Base-by-base conservation (phyloP, 495 filamentous ascomycete genomes). In the Opeltia flavorubescens region DNA sequence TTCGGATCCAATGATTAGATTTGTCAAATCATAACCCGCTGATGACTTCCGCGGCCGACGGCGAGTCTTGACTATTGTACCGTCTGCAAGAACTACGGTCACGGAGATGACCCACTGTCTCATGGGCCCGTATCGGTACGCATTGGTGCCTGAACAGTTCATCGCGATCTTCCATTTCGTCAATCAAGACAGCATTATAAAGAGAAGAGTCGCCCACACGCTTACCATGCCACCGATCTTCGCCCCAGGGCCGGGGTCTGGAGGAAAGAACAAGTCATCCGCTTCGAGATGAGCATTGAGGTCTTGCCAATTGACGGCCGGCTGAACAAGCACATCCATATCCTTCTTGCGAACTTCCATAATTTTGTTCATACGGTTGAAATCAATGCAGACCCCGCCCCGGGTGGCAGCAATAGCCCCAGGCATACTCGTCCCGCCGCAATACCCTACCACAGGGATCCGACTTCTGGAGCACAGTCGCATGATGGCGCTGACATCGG, bases 171-270 rank as follows among this genome's bases (percentile, higher is more conserved):
- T 9, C n/a, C n/a, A 11, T 27, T 23, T 11, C 12, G 17, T 44
- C 12, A 28, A 11, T n/a, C n/a, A n/a, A n/a, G n/a, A 11, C 17
- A 1, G 17, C 9, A 9, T 9, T 5, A 7, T 6, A 31, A 31
- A 31, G 29, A 6, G 6, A 13, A 31, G 13, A 31, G 29, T 6
- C 29, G 13, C 6, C 13, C 29, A 0, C 76, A 81, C 0, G n/a
- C 76, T 75, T 5, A 82, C 72, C 78, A 82, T 82, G 13, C 78
- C 78, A 17, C 78, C 78, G 41, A 82, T 81, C 72, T 76, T 77
- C 9, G 78, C 78, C 4, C 78, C 78, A 11, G 78, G 78, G 5
- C 78, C 78, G 0, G 78, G 78, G 49, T 81, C 78, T 8, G 78
- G 78, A 2, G 78, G 78, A 60, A 82, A 82, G 59, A 82, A 80